A percentile compares a stretch with the other conserved stretches of the same genome.
These are phyloP conservation scores for Alternaria metachromatica DNA, from an alignment of 2,329 filamentous ascomycete species.

Conservation along the genomic window DNA sequence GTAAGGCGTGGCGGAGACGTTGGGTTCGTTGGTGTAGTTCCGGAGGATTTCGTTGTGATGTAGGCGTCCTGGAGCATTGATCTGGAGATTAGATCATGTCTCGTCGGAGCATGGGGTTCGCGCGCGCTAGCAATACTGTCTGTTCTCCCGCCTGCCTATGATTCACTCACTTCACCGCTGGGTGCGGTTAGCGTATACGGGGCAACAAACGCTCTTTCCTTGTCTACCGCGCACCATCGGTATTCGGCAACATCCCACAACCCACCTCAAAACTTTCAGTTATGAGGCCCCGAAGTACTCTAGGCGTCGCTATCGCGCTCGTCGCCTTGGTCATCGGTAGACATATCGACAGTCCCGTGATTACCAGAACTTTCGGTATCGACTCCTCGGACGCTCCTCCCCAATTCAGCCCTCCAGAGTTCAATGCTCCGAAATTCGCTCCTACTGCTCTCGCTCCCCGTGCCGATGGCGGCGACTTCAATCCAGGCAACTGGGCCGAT, in stretches of 20 bases:
- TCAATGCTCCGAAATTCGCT: neutral
- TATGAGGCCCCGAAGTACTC: neutral
- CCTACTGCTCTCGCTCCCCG: no score
- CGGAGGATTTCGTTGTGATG: neutral
- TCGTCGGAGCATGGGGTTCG: no score
- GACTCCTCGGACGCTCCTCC: neutral
- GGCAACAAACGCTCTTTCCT: neutral
- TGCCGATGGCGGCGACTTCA: constrained; percentile 4
- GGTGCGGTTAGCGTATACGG: neutral
- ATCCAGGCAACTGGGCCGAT: neutral
- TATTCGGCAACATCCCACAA: neutral
- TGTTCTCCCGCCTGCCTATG: neutral
- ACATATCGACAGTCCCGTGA: neutral
- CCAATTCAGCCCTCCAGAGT: neutral
- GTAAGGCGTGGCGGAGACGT: neutral
- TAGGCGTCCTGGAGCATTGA: neutral
- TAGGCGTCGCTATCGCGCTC: neutral
- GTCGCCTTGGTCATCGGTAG: neutral
- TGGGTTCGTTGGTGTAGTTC: neutral
- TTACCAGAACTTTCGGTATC: neutral
- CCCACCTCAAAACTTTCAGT: neutral
- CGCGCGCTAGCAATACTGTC: neutral
- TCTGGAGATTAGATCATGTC: no score
- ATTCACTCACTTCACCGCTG: neutral
- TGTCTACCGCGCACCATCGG: neutral